Evolutionary conservation across 208 protist species (phyloP).

Genomic region (Jaenimonas drosophilae): DNA sequence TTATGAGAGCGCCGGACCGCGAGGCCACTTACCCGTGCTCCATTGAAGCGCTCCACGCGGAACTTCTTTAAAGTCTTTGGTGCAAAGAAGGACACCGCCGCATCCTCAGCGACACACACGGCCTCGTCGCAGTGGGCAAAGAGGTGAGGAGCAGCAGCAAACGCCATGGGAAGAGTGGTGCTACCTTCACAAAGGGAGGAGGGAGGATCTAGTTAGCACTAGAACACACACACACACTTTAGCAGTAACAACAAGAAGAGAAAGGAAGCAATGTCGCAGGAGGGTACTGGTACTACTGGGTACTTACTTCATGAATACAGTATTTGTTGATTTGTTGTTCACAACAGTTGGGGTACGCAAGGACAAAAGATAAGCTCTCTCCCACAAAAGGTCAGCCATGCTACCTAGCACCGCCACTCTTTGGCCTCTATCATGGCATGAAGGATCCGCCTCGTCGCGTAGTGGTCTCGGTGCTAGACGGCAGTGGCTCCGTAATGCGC

Average conservation of each 20-base stretch:
- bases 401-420: too few relatives aligned
- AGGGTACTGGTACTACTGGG: not conserved
- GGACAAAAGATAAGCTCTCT: too few relatives aligned
- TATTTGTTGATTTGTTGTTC: not conserved
- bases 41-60: slow-evolving; percentile 68
- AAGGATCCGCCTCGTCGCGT: too few relatives aligned
- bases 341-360: too few relatives aligned
- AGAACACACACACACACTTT: not conserved
- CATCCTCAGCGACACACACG: slow-evolving; percentile 77
- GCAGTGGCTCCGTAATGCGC: too few relatives aligned
- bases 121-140: slow-evolving; percentile 62
- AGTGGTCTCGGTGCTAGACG: too few relatives aligned
- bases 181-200: not conserved
- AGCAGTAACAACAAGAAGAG: not conserved
- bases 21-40: slow-evolving; percentile 50
- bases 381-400: too few relatives aligned
- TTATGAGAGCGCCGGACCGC: slow-evolving; percentile 13
- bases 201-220: not conserved
- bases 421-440: too few relatives aligned
- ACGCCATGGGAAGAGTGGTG: slow-evolving; percentile 10
- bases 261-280: not conserved
- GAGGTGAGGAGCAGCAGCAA: slow-evolving; percentile 16
- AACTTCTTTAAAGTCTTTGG: slow-evolving; percentile 78
- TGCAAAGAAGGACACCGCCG: slow-evolving; percentile 63
- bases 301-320: not conserved